Base-by-base conservation (phyloP, 2,329 filamentous ascomycete species). In the Colletotrichum sp. region DNA sequence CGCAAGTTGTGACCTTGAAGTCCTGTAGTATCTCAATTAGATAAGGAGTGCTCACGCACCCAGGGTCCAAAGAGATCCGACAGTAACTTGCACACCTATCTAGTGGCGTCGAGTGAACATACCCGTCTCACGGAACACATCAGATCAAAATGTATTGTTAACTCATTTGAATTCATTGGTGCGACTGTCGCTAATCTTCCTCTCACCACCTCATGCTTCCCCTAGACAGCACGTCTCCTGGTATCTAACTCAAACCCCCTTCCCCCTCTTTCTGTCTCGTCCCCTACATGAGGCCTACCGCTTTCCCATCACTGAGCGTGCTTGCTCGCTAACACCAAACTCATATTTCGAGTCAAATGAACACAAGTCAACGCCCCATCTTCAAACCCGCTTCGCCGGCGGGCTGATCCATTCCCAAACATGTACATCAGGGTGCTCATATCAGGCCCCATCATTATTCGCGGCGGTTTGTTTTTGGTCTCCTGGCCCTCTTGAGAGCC, bases 181-280 rank as follows among this genome's bases (percentile, higher is more conserved):
- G 74, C 70, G 65, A 63, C 74, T 60, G 49, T 73, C 59, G 70
- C 74, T 69, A 57, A 13, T 76, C 74, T 49, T 68, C 74, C 74
- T 74, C 74, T 76, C 74, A 73, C 74, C 74, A 69, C 74, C 74
- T 76, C 74, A 69, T 73, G 74, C 62, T 16, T 63, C 32, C 44
- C 55, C 32, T 8, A 34, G 15, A 36, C 32, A 64, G 28, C 44
- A 15, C 18, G 39, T n/a, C 68, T 32, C 24, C 18, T 73, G 73
- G 68, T 63, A 67, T 67, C 52, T 44, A 24, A 12, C 24, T 10
- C 63, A n/a, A 5, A 12, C 21, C 26, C 28, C 13, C 32, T 6
- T 34, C 4, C 8, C 32, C 28, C 5, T 18, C 59, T 32, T 9
- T n/a, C 16, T n/a, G 26, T 49, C 62, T 28, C 34, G 15, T 39